phyloP scores from a whole-genome alignment of 1,284 basidiomycete species.

The Thecaphora frezii region DNA sequence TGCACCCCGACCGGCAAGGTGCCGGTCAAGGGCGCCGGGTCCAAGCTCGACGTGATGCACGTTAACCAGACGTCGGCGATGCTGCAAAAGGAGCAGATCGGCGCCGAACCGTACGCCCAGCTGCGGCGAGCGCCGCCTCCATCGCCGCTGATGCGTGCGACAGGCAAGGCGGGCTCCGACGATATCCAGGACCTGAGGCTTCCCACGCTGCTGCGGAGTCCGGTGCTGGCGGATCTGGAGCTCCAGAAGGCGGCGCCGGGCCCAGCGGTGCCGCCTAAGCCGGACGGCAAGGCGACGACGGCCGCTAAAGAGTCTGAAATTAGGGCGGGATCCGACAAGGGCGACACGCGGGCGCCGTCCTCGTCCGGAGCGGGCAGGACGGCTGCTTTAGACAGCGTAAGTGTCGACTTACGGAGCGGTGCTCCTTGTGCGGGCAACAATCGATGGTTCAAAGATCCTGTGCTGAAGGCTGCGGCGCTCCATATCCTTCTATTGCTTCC shows the following conservation, averaged over 20 bases:
- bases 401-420: too few species aligned
- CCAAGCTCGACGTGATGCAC: constrained; percentile 40
- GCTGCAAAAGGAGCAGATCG: constrained; percentile 46
- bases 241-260: constrained; percentile 1
- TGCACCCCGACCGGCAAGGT: constrained; percentile 29
- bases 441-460: too few species aligned
- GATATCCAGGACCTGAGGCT: constrained; percentile 6
- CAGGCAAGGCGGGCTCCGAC: background rate
- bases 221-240: constrained; percentile 5
- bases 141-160: constrained; percentile 3
- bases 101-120: constrained; percentile 29
- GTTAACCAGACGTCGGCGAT: constrained; percentile 53
- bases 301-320: background rate
- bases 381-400: too few species aligned
- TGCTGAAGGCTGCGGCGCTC: too few species aligned
- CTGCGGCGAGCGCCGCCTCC: constrained; percentile 17
- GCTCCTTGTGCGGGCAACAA: too few species aligned
- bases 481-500: too few species aligned
- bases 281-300: background rate
- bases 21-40: constrained; percentile 20
- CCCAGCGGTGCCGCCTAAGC: background rate
- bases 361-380: too few species aligned
- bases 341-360: too few species aligned
- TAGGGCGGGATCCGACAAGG: too few species aligned
- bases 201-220: constrained; percentile 7